Base-by-base conservation (phyloP, 352 stramenopile species). In the Pythium sukuiense region DNA sequence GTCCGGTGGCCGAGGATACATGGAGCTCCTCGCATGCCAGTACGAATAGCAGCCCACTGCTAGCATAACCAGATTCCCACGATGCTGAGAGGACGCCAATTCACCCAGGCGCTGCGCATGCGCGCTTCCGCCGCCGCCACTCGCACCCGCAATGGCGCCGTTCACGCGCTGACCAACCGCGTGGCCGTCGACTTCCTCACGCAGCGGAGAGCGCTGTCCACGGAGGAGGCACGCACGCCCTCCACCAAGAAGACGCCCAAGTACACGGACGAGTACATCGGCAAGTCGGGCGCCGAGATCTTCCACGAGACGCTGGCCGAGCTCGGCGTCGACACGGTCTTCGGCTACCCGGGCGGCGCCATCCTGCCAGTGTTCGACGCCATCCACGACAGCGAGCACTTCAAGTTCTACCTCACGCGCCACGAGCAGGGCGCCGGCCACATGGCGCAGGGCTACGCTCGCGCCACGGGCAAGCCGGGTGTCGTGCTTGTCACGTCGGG, bases 331-430 rank as follows among this genome's bases (percentile, higher is more conserved):
- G 78, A 96, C 55, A 89, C 90, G 53, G 92, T 98, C 14, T 98
- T 98, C 68, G 95, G 95, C 27, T 98, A 98, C 76, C 96, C 93
- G 0, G 95, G 93, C 27, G 95, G 95, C 53, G 94, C 94, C 60
- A 97, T 98, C 63, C 70, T 98, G 2, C 95, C 95, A 24, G 85
- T 98, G 33, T 92, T 98, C 58, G 95, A 98, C 76, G 92, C 97
- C 68, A 98, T 98, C 79, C 86, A 98, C 70, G 77, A 95, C 55
- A 92, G 81, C 63, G 59, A 92, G 27, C 67, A 92, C 58, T 93
- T 95, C 66, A 74, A 95, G 50, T 95, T 95, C 50, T 72, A 92
- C 53, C 72, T 95, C 37, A 92, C 85, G 52, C 77, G 87, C 8
- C 87, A 95, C 59, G 87, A 95, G 53, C 87, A 95, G 59, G 83